phyloP scores from a whole-genome alignment of 345 rosid genomes.

The Citrus hindsii region DNA sequence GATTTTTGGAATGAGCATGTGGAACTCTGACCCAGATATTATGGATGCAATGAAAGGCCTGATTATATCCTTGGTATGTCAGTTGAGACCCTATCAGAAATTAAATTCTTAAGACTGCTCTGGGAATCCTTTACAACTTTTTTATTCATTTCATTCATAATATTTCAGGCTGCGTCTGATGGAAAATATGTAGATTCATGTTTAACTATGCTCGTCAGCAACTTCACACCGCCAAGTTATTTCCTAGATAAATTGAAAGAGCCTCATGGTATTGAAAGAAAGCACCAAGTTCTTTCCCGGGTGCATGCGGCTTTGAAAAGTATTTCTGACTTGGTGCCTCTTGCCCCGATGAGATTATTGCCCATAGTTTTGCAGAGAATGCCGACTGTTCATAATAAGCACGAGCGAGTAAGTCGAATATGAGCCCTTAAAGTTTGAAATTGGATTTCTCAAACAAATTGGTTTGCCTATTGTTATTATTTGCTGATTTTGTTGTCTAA shows the following conservation, averaged over 20 bases:
- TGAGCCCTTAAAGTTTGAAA: neutral
- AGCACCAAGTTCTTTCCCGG: slow-evolving; percentile 60
- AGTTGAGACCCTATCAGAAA: neutral
- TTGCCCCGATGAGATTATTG: slow-evolving; percentile 58
- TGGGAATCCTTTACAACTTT: neutral
- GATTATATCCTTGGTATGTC: slow-evolving; percentile 59
- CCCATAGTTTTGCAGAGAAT: slow-evolving; percentile 48
- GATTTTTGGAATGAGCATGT: slow-evolving; percentile 76
- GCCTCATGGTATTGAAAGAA: slow-evolving; percentile 41
- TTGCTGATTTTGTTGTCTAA: neutral
- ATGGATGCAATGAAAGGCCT: slow-evolving; percentile 71
- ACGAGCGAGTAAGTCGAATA: slow-evolving; percentile 36
- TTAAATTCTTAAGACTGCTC: neutral
- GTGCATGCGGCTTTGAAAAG: slow-evolving; percentile 64
- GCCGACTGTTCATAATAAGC: slow-evolving; percentile 53
- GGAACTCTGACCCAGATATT: slow-evolving; percentile 61
- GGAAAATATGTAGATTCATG: slow-evolving; percentile 66
- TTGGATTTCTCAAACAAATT: neutral
- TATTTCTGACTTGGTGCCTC: slow-evolving; percentile 67
- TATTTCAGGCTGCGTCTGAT: slow-evolving; percentile 62
- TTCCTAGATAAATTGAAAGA: slow-evolving; percentile 33
- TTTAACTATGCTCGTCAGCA: slow-evolving; percentile 62
- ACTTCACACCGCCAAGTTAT: slow-evolving; percentile 60
- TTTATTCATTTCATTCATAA: neutral
- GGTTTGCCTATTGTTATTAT: neutral